Conservation (phyloP, 768 basidiomycete genomes). For the Agaricus blazei region DNA sequence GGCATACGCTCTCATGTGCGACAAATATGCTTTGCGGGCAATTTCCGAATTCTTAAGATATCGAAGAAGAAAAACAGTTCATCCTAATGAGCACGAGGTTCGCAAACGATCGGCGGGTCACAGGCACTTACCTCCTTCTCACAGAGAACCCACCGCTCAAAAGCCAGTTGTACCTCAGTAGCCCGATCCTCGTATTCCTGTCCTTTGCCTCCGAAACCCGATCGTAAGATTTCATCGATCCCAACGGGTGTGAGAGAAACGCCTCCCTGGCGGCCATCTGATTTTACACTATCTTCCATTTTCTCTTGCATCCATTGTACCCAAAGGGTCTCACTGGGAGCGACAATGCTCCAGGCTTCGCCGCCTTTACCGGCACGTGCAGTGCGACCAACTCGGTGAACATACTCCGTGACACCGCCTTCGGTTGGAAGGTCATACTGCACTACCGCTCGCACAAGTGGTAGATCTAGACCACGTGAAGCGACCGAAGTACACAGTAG, state of each 20-base stretch:
- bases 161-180: conserved; percentile 91
- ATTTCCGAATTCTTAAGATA: conserved; percentile 59
- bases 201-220: conserved; percentile 83
- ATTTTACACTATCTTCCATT: conserved; percentile 55
- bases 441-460: conserved; percentile 88
- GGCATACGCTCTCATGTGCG: conserved; percentile 94
- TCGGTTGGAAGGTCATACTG: conserved; percentile 98
- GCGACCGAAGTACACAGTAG: conserved; percentile 96
- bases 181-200: conserved; percentile 83
- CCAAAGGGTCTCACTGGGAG: conserved; percentile 86
- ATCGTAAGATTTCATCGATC: conserved; percentile 66
- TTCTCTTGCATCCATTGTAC: conserved; percentile 82
- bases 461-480: conserved; percentile 95
- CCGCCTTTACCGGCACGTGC: conserved; percentile 95
- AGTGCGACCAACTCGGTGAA: conserved; percentile 95
- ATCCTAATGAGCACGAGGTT: conserved; percentile 2
- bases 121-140: conserved; percentile 51
- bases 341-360: conserved; percentile 91
- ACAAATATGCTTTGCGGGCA: conserved; percentile 84
- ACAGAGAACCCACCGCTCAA: conserved; percentile 88
- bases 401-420: conserved; percentile 92
- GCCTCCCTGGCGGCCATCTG: conserved; percentile 17
- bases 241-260: conserved; percentile 53
- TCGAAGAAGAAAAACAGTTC: neutral
- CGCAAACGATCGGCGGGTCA: neutral